A percentile compares a stretch with the other conserved stretches of the same genome.
These are phyloP conservation scores for Plasmodium gonderi DNA, from an alignment of 169 alveolate species.

Conservation along the genomic window DNA sequence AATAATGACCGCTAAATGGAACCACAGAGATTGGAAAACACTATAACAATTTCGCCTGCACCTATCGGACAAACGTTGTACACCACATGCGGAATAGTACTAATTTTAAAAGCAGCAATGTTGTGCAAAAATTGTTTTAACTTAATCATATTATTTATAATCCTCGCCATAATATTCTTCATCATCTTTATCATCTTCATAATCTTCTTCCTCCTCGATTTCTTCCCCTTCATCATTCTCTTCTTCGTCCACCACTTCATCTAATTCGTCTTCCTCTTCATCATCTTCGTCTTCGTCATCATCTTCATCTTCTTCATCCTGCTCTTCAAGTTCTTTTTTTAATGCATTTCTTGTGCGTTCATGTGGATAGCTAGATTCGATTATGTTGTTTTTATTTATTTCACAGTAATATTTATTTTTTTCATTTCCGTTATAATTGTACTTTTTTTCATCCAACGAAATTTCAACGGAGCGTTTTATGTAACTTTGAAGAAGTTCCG, in stretches of 20 bases:
- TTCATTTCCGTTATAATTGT: background rate
- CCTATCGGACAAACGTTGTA: background rate
- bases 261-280: background rate
- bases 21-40: background rate
- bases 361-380: slow-evolving; percentile 45
- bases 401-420: slow-evolving; percentile 43
- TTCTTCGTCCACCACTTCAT: slow-evolving; percentile 21
- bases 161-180: slow-evolving; percentile 8
- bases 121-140: background rate
- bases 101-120: background rate
- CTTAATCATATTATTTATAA: background rate
- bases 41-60: background rate
- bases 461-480: slow-evolving; percentile 37
- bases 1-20: background rate
- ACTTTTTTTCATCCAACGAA: slow-evolving; percentile 33
- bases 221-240: slow-evolving; percentile 2
- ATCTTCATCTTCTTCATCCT: slow-evolving; percentile 13
- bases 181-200: slow-evolving; percentile 16
- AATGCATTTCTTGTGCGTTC: slow-evolving; percentile 48
- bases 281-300: slow-evolving; percentile 9
- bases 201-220: background rate
- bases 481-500: slow-evolving; percentile 61
- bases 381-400: slow-evolving; percentile 52
- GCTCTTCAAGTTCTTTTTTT: slow-evolving; percentile 39
- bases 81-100: background rate